Conservation (phyloP, 495 filamentous ascomycete genomes). For the Penicillium ucsense region DNA sequence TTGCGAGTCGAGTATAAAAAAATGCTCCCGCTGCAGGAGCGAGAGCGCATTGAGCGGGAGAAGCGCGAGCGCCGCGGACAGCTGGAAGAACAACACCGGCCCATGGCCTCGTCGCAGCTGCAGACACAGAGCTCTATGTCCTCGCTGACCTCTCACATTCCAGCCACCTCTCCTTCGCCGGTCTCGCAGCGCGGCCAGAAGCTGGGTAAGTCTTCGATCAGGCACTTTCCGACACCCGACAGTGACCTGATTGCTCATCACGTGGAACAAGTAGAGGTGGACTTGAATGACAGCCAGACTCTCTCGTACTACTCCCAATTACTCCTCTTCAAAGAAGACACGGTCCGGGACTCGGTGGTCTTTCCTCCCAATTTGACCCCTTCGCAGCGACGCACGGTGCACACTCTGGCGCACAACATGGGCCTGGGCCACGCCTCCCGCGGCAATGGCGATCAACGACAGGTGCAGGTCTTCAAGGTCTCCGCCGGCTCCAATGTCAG, state of each 20-base stretch:
- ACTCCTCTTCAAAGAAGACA: conserved; percentile 76
- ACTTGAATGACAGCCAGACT: conserved; percentile 85
- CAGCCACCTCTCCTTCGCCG: conserved; percentile 65
- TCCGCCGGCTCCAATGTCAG: conserved; percentile 52
- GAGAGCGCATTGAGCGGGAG: conserved; percentile 92
- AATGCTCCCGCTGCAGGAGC: conserved; percentile 90
- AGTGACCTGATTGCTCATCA: conserved; percentile 5
- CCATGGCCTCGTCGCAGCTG: conserved; percentile 51
- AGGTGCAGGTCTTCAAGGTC: conserved; percentile 77
- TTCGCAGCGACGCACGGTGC: conserved; percentile 75
- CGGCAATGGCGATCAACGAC: conserved; percentile 73
- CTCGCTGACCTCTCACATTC: conserved; percentile 64
- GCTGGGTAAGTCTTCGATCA: conserved; percentile 40
- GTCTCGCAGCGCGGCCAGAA: conserved; percentile 52
- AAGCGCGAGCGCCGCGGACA: conserved; percentile 95
- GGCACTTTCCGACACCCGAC: conserved; percentile 1
- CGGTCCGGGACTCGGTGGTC: conserved; percentile 63
- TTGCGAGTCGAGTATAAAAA: conserved; percentile 98
- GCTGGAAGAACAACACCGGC: conserved; percentile 90
- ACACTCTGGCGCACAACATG: conserved; percentile 94
- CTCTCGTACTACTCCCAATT: conserved; percentile 83
- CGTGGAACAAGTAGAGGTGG: conserved; percentile 48
- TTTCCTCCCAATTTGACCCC: conserved; percentile 76
- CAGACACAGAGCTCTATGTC: conserved; percentile 79
- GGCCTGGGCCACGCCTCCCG: conserved; percentile 79